phyloP scores from a whole-genome alignment of 805 yeast species.

The Candida cerambycidarum region DNA sequence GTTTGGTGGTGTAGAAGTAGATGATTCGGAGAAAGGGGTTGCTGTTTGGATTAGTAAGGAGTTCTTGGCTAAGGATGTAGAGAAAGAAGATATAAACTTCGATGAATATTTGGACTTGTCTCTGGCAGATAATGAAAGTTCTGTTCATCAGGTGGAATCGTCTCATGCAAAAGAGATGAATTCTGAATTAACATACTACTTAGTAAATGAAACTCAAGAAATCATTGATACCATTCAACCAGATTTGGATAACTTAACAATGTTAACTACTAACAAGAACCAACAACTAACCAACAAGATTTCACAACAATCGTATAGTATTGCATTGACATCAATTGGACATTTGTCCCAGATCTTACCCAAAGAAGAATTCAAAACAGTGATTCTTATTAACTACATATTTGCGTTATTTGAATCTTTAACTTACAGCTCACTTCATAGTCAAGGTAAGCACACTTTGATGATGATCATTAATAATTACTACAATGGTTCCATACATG shows the following conservation, averaged over 20 bases:
- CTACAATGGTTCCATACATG: constrained; percentile 51
- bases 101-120: constrained; percentile 21
- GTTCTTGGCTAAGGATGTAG: constrained; percentile 8
- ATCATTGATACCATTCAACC: constrained; percentile 37
- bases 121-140: constrained; percentile 11
- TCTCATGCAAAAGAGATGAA: not conserved
- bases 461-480: constrained; percentile 49
- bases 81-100: constrained; percentile 11
- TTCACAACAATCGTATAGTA: constrained; percentile 29
- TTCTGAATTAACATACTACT: constrained; percentile 27
- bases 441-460: constrained; percentile 57
- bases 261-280: constrained; percentile 2
- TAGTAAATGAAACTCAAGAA: constrained; percentile 40
- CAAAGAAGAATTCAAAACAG: constrained; percentile 35
- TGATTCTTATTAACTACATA: constrained; percentile 66
- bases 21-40: constrained; percentile 11
- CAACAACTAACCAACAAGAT: constrained; percentile 10
- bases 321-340: constrained; percentile 49
- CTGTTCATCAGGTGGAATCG: constrained; percentile 4
- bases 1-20: not conserved
- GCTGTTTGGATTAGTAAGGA: constrained; percentile 35
- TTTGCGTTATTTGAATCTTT: constrained; percentile 73
- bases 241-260: constrained; percentile 12
- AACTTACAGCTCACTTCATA: constrained; percentile 50
- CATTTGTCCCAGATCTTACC: constrained; percentile 22